Evolutionary conservation across 805 yeast genomes (phyloP).

Genomic region (Candida boleticola): DNA sequence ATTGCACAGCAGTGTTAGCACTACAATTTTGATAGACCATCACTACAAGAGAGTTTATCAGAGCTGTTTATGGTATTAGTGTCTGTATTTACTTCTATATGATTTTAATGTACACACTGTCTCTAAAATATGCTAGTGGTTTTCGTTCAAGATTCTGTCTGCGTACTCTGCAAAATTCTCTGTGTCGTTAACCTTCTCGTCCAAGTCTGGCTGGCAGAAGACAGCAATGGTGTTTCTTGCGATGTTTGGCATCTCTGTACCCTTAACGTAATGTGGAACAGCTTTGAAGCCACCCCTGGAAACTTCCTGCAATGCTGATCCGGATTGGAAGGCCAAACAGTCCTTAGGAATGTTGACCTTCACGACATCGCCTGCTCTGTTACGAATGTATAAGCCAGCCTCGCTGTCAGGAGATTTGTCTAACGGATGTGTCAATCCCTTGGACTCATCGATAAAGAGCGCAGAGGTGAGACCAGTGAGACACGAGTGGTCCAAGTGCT

Average conservation of each 20-base stretch:
- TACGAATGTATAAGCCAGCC: slow-evolving; percentile 51
- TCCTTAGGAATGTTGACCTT: slow-evolving; percentile 54
- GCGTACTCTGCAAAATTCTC: slow-evolving; percentile 53
- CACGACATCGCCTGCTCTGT: slow-evolving; percentile 42
- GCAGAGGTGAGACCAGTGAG: slow-evolving; percentile 60
- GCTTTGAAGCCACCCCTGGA: slow-evolving; percentile 51
- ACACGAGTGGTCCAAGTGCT: slow-evolving; percentile 60
- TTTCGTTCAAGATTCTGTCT: slow-evolving; percentile 34
- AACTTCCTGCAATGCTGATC: slow-evolving; percentile 52
- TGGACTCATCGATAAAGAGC: slow-evolving; percentile 42
- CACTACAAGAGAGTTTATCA: too few species aligned
- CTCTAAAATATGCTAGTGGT: slow-evolving; percentile 27
- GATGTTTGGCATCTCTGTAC: slow-evolving; percentile 31
- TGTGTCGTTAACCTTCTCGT: slow-evolving; percentile 42
- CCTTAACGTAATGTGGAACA: slow-evolving; percentile 57
- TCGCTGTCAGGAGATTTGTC: slow-evolving; percentile 40
- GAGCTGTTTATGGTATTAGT: background rate
- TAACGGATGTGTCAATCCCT: slow-evolving; percentile 19
- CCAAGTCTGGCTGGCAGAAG: slow-evolving; percentile 58
- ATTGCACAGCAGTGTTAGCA: too few species aligned
- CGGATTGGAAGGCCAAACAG: slow-evolving; percentile 61
- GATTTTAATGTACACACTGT: background rate
- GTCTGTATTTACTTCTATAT: background rate
- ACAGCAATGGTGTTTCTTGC: slow-evolving; percentile 59
- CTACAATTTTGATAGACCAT: too few species aligned